These are phyloP conservation scores for Nitzschia sp. DNA, from an alignment of 108 stramenopile species.

Conservation along the genomic window DNA sequence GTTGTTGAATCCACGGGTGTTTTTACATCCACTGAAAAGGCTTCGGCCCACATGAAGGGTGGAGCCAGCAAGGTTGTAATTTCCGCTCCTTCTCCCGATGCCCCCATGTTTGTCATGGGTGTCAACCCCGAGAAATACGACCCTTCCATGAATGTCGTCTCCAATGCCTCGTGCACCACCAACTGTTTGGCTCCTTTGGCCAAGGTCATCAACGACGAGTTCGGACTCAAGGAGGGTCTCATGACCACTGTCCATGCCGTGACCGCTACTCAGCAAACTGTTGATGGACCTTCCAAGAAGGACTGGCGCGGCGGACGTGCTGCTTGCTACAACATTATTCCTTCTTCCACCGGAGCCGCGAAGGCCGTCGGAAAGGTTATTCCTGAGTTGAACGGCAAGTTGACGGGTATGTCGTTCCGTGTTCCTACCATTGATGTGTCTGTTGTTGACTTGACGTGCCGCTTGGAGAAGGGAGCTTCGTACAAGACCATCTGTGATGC, in stretches of 20 bases:
- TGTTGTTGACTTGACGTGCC: conserved; percentile 95
- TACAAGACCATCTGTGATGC: conserved; percentile 94
- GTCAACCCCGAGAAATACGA: conserved; percentile 92
- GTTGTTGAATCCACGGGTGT: conserved; percentile 96
- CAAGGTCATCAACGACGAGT: conserved; percentile 97
- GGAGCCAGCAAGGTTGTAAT: conserved; percentile 98
- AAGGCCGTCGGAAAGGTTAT: conserved; percentile 98
- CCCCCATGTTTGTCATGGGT: conserved; percentile 99
- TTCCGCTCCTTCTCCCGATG: conserved; percentile 94
- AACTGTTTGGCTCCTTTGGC: conserved; percentile 98
- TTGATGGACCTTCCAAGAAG: conserved; percentile 98
- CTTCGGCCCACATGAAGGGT: conserved; percentile 86
- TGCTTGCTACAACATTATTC: conserved; percentile 98
- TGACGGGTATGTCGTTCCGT: conserved; percentile 99
- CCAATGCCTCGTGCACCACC: conserved; percentile 98
- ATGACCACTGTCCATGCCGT: conserved; percentile 99
- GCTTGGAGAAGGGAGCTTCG: conserved; percentile 90
- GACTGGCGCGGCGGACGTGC: conserved; percentile 99
- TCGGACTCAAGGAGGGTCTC: conserved; percentile 94
- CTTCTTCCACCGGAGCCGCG: conserved; percentile 95
- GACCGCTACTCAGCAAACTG: conserved; percentile 97
- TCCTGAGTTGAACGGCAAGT: conserved; percentile 94
- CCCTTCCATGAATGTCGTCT: conserved; percentile 86
- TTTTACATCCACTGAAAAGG: conserved; percentile 91
- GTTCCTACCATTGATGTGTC: conserved; percentile 97